Conservation (phyloP, 2,329 filamentous ascomycete genomes). For the Mycocentrospora acerina region DNA sequence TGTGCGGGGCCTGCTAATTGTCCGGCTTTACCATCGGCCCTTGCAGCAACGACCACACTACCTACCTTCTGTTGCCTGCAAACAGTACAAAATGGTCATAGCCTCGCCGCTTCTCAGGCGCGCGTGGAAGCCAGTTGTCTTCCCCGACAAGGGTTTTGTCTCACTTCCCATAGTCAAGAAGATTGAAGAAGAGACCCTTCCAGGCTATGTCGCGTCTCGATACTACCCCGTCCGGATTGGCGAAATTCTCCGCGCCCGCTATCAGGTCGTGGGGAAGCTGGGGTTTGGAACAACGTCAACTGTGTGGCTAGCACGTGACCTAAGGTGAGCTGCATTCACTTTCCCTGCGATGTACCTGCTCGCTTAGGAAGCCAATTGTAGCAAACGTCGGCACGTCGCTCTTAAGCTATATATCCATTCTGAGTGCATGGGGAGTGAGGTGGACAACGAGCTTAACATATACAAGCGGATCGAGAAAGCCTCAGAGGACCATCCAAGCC, state of each 20-base stretch:
- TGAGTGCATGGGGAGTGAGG: slow-evolving; percentile 4
- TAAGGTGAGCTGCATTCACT: too few species aligned
- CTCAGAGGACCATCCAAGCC: slow-evolving; percentile 28
- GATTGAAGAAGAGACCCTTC: slow-evolving; percentile 10
- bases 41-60: too few species aligned
- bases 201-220: slow-evolving; percentile 3
- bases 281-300: slow-evolving; percentile 12
- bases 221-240: slow-evolving; percentile 16
- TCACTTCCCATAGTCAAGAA: slow-evolving; percentile 2
- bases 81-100: too few species aligned
- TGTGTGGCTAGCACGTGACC: slow-evolving; percentile 17
- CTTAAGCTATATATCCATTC: slow-evolving; percentile 12
- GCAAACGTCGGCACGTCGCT: slow-evolving; percentile 7
- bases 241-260: slow-evolving; percentile 12
- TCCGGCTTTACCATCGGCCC: too few species aligned
- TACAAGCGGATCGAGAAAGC: slow-evolving; percentile 10
- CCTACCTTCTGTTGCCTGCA: too few species aligned
- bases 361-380: slow-evolving; percentile 1
- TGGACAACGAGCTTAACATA: slow-evolving; percentile 8
- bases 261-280: slow-evolving; percentile 19
- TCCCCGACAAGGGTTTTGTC: slow-evolving; percentile 3
- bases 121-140: slow-evolving; percentile 5
- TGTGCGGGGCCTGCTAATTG: too few species aligned
- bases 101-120: slow-evolving; percentile 5
- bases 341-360: background rate